A percentile compares a stretch with the other conserved stretches of the same genome.
phyloP scores from a whole-genome alignment of 768 basidiomycete genomes.

The Lactarius quietus region DNA sequence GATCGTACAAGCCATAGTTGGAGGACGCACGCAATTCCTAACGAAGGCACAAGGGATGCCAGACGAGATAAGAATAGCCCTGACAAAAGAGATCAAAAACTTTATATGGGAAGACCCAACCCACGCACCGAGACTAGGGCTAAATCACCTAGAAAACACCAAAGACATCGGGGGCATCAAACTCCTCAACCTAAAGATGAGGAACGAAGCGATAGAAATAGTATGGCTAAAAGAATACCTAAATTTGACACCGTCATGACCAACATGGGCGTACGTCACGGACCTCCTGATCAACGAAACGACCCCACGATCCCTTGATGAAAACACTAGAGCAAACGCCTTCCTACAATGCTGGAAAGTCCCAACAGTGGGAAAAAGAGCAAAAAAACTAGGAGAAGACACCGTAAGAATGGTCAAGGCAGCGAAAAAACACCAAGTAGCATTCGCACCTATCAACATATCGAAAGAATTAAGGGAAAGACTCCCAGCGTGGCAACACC shows the following conservation, averaged over 20 bases:
- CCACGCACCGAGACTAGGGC: background rate
- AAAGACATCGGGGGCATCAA: slow-evolving; percentile 13
- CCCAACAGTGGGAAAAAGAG: background rate
- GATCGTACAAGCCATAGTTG: too few species aligned
- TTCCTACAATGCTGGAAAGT: slow-evolving; percentile 24
- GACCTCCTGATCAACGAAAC: slow-evolving; percentile 9
- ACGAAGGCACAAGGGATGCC: too few species aligned
- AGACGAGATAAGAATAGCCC: too few species aligned
- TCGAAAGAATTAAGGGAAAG: background rate
- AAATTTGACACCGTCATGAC: background rate
- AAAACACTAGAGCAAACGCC: background rate
- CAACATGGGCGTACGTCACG: slow-evolving; percentile 17
- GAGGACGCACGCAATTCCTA: too few species aligned
- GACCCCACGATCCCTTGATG: background rate
- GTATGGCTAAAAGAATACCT: slow-evolving; percentile 24
- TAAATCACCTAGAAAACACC: background rate
- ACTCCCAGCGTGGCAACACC: slow-evolving; percentile 25
- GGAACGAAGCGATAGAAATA: slow-evolving; percentile 23
- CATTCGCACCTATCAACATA: background rate
- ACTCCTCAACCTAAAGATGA: slow-evolving; percentile 16
- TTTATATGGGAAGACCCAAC: slow-evolving; percentile 27
- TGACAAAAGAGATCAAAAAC: background rate
- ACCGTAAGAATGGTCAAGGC: too few species aligned
- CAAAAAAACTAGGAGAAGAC: too few species aligned
- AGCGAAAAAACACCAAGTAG: background rate